Percentiles rank a stretch among this genome's conserved stretches.
phyloP scores from a whole-genome alignment of 2,329 filamentous ascomycete genomes.

The Pleurostoma richardsiae region DNA sequence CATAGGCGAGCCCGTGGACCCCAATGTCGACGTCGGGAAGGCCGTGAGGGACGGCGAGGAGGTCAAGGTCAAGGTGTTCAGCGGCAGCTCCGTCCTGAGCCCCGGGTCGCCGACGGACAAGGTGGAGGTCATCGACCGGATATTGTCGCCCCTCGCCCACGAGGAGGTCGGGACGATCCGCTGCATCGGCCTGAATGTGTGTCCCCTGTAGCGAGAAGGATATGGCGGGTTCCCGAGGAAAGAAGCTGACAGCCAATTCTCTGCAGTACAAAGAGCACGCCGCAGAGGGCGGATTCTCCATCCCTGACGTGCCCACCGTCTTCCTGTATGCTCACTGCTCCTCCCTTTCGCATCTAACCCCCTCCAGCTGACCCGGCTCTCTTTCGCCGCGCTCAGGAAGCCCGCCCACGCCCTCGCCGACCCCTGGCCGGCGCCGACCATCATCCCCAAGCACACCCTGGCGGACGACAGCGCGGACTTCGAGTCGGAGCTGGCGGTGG shows the following conservation, averaged over 20 bases:
- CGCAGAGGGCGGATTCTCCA: conserved; percentile 43
- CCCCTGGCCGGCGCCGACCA: conserved; percentile 44
- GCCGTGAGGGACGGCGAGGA: conserved; percentile 51
- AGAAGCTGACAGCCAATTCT: background rate
- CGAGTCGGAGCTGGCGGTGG: conserved; percentile 53
- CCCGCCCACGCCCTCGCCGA: conserved; percentile 47
- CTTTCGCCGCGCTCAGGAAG: conserved; percentile 28
- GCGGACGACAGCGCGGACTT: conserved; percentile 51
- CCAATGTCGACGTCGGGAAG: conserved; percentile 48
- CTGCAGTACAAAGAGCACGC: conserved; percentile 39
- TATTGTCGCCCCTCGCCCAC: conserved; percentile 45
- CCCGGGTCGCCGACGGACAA: conserved; percentile 46
- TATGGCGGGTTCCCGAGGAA: background rate
- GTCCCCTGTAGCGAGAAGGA: conserved; percentile 9
- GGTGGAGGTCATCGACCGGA: conserved; percentile 35
- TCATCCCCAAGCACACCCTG: conserved; percentile 49
- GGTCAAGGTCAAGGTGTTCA: conserved; percentile 51
- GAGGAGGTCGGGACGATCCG: conserved; percentile 50
- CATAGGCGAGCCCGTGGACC: conserved; percentile 9
- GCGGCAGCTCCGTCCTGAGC: conserved; percentile 50
- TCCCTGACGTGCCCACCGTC: conserved; percentile 50
- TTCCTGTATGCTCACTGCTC: conserved; percentile 32
- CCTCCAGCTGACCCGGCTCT: background rate
- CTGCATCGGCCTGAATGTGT: conserved; percentile 52
- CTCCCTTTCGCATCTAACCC: background rate